These are phyloP conservation scores for Shiraia bambusicola DNA, from an alignment of 2,329 filamentous ascomycete species.

Conservation along the genomic window DNA sequence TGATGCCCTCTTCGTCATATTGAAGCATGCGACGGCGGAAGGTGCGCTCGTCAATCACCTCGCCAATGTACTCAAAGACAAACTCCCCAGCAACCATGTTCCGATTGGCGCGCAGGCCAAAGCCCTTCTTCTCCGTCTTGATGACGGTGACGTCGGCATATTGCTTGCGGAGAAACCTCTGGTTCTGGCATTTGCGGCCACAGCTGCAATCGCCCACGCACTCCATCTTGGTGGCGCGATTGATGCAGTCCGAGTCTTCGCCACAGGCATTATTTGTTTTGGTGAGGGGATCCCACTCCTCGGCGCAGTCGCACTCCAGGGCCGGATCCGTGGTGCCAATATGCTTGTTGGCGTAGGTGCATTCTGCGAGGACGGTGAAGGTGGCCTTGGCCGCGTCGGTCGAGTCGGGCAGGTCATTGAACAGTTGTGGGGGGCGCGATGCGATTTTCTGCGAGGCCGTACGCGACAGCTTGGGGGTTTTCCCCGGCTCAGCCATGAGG, in stretches of 20 bases:
- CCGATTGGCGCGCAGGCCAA: slow-evolving; percentile 79
- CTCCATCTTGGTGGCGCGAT: slow-evolving; percentile 96
- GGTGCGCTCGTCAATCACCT: slow-evolving; percentile 90
- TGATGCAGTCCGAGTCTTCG: slow-evolving; percentile 97
- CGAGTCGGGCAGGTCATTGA: slow-evolving; percentile 72
- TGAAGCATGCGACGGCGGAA: slow-evolving; percentile 89
- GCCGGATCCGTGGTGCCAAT: slow-evolving; percentile 91
- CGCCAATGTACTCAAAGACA: slow-evolving; percentile 97
- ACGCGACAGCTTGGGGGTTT: slow-evolving; percentile 71
- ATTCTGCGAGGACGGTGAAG: slow-evolving; percentile 81
- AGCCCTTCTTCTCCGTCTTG: slow-evolving; percentile 97
- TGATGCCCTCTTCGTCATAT: slow-evolving; percentile 95
- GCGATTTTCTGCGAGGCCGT: slow-evolving; percentile 71
- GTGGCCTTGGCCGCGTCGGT: slow-evolving; percentile 72
- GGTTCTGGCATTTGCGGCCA: slow-evolving; percentile 85
- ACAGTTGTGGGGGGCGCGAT: slow-evolving; percentile 65
- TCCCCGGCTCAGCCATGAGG: slow-evolving; percentile 61
- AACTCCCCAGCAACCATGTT: slow-evolving; percentile 83
- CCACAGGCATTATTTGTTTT: slow-evolving; percentile 80
- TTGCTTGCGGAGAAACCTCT: slow-evolving; percentile 86
- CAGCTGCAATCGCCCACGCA: slow-evolving; percentile 87
- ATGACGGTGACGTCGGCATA: slow-evolving; percentile 93
- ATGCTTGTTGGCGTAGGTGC: slow-evolving; percentile 87
- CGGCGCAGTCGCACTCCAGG: slow-evolving; percentile 90
- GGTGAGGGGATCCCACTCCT: slow-evolving; percentile 72